These are phyloP conservation scores for Pistacia atlantica DNA, from an alignment of 345 rosid species.

Conservation along the genomic window DNA sequence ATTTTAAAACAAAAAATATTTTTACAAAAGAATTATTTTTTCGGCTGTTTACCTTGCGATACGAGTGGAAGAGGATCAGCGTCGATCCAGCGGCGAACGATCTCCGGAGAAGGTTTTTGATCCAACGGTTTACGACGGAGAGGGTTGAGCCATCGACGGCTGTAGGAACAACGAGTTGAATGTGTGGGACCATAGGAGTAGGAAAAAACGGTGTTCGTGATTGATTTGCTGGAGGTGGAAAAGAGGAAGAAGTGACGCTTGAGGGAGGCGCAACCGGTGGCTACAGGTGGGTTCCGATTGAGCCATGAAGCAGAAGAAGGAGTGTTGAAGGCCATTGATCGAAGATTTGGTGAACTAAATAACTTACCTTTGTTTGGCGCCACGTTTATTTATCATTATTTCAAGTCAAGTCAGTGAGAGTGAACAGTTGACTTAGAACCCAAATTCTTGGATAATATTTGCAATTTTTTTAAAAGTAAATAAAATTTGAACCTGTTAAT, in stretches of 20 bases:
- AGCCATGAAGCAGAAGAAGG: background rate
- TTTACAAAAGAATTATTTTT: too few relatives aligned
- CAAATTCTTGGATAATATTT: too few relatives aligned
- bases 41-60: too few relatives aligned
- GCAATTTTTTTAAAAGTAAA: too few relatives aligned
- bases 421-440: background rate
- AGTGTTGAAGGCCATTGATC: background rate
- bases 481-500: too few relatives aligned
- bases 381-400: too few relatives aligned
- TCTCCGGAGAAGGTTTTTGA: constrained; percentile 33
- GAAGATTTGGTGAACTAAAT: background rate
- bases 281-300: background rate
- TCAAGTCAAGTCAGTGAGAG: too few relatives aligned
- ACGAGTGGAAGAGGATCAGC: constrained; percentile 40
- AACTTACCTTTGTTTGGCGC: background rate
- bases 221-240: background rate
- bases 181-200: background rate
- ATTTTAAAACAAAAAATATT: too few relatives aligned
- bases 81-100: constrained; percentile 63
- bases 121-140: constrained; percentile 31
- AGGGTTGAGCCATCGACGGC: constrained; percentile 44
- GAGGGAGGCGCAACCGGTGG: background rate
- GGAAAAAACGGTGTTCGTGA: background rate
- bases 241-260: background rate
- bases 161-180: background rate